A percentile compares a stretch with the other conserved stretches of the same genome.
phyloP scores from a whole-genome alignment of 257 asterid species.

The Oldenlandia corymbosa region DNA sequence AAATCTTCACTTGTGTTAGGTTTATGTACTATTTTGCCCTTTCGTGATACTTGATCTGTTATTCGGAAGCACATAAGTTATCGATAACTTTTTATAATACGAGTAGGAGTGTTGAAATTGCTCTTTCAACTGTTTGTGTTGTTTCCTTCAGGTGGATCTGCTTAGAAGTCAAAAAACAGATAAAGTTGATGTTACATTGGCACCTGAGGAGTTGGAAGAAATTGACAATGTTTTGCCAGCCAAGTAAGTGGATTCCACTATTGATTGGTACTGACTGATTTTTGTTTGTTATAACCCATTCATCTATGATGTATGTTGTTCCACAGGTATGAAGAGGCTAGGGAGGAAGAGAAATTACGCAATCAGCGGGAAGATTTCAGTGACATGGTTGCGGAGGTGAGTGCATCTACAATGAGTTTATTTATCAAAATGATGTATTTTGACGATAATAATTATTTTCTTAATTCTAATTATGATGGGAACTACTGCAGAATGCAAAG shows the following conservation, averaged over 20 bases:
- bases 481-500: conserved; percentile 61
- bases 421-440: neutral
- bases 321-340: conserved; percentile 83
- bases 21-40: no score
- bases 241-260: conserved; percentile 43
- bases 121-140: neutral
- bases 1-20: neutral
- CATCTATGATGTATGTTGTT: conserved; percentile 1
- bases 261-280: neutral
- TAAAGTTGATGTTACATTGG: conserved; percentile 81
- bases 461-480: conserved; percentile 7
- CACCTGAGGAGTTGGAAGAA: conserved; percentile 83
- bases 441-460: neutral
- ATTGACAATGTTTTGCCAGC: conserved; percentile 94
- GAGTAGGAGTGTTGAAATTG: neutral
- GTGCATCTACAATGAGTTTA: neutral
- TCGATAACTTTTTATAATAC: neutral
- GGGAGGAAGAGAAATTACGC: conserved; percentile 89
- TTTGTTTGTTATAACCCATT: neutral
- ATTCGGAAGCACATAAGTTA: no score
- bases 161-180: conserved; percentile 89
- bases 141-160: conserved; percentile 62
- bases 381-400: conserved; percentile 98
- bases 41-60: neutral
- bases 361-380: conserved; percentile 92